These are phyloP conservation scores for Phoma sp. DNA, from an alignment of 2,329 filamentous ascomycete genomes.

Conservation along the genomic window DNA sequence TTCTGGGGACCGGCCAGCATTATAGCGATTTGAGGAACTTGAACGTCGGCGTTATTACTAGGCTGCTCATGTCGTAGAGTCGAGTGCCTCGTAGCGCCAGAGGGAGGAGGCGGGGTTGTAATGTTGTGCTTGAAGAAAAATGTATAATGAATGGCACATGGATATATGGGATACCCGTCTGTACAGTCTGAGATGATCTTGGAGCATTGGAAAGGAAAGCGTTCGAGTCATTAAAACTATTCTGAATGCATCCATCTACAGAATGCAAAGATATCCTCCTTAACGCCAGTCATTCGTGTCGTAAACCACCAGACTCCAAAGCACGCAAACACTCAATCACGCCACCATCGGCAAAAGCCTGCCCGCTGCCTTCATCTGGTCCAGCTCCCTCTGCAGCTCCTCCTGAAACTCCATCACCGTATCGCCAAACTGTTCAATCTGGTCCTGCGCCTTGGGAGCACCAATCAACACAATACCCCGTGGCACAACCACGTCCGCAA, in stretches of 20 bases:
- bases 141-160: background rate
- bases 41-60: slow-evolving; percentile 69
- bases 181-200: background rate
- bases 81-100: too few relatives aligned
- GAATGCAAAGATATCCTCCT: background rate
- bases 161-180: background rate
- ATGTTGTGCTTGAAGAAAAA: background rate
- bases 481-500: slow-evolving; percentile 63
- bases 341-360: slow-evolving; percentile 35
- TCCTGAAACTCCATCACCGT: slow-evolving; percentile 42
- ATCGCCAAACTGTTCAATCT: slow-evolving; percentile 59
- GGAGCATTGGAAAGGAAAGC: background rate
- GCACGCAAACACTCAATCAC: slow-evolving; percentile 1
- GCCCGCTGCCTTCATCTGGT: slow-evolving; percentile 17
- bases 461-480: slow-evolving; percentile 66
- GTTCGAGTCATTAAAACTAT: background rate
- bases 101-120: background rate
- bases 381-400: slow-evolving; percentile 13
- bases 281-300: background rate
- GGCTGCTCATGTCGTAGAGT: slow-evolving; percentile 62
- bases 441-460: slow-evolving; percentile 63
- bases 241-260: background rate
- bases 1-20: slow-evolving; percentile 77
- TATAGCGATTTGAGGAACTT: slow-evolving; percentile 69
- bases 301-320: background rate